Evolutionary conservation across 2,329 filamentous ascomycete species (phyloP).

Genomic region (Paecilomyces fulvus): DNA sequence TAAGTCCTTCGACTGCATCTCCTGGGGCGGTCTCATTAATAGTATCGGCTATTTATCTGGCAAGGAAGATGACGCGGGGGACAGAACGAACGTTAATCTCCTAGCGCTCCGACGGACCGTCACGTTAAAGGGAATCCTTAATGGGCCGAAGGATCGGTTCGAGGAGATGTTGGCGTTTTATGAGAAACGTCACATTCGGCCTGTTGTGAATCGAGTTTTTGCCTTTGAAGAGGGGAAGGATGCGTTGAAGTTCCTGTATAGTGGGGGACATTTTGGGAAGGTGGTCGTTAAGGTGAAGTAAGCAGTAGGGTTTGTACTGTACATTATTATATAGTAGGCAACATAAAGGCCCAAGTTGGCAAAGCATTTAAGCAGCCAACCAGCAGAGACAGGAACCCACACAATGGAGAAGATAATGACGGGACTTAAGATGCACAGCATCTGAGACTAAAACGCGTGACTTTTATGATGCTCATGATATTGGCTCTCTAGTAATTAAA

Average conservation of each 20-base stretch:
- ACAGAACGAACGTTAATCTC: conserved; percentile 53
- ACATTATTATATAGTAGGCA: too few species aligned
- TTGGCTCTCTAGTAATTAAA: too few species aligned
- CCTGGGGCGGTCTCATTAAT: conserved; percentile 39
- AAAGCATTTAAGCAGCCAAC: too few species aligned
- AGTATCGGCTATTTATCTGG: conserved; percentile 42
- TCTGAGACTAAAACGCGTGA: too few species aligned
- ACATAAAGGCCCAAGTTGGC: too few species aligned
- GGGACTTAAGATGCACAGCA: too few species aligned
- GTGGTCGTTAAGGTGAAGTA: conserved; percentile 40
- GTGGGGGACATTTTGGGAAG: conserved; percentile 48
- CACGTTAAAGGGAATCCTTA: conserved; percentile 51
- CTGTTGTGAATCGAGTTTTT: conserved; percentile 49
- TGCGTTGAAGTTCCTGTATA: conserved; percentile 46
- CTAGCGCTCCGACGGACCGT: conserved; percentile 43
- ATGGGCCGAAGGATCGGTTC: conserved; percentile 51
- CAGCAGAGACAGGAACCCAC: too few species aligned
- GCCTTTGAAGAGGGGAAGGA: conserved; percentile 43
- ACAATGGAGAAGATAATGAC: too few species aligned
- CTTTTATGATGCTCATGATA: too few species aligned
- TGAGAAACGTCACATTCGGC: conserved; percentile 23
- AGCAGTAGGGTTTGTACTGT: too few species aligned
- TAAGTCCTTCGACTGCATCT: conserved; percentile 39
- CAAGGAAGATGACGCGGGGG: conserved; percentile 48
- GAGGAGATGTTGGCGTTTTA: conserved; percentile 31